Percentiles rank a stretch among this genome's conserved stretches.
Evolutionary conservation across 768 basidiomycete genomes (phyloP).

Genomic region (Auricularia sp.): DNA sequence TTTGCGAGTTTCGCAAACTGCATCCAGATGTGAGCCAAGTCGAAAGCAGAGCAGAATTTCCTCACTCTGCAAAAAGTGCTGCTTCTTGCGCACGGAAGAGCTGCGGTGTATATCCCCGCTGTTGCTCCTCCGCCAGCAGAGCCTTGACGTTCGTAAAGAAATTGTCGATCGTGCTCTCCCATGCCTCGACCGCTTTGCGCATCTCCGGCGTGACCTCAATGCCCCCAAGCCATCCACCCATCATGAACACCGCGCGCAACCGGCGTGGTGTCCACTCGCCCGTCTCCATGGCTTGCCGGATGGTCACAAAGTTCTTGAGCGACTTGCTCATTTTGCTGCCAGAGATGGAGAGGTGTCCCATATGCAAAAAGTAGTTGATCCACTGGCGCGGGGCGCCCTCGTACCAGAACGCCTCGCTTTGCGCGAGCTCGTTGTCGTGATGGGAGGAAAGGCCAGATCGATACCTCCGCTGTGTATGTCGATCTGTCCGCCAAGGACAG

Average conservation of each 20-base stretch:
- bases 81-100: not conserved
- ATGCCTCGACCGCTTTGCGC: slow-evolving; percentile 7
- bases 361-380: slow-evolving; percentile 99
- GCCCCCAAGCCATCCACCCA: not conserved
- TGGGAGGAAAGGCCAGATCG: slow-evolving; percentile 98
- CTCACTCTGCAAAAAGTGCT: slow-evolving; percentile 39
- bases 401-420: slow-evolving; percentile 60
- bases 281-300: slow-evolving; percentile 28
- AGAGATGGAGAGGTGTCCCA: slow-evolving; percentile 95
- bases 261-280: slow-evolving; percentile 1
- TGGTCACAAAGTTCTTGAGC: slow-evolving; percentile 97
- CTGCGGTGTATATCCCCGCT: slow-evolving; percentile 50
- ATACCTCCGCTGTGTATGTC: slow-evolving; percentile 98
- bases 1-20: slow-evolving; percentile 68
- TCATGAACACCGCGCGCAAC: not conserved
- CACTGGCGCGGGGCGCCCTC: slow-evolving; percentile 40
- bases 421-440: slow-evolving; percentile 98
- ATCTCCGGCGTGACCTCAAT: slow-evolving; percentile 1
- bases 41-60: slow-evolving; percentile 42
- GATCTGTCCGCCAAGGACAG: slow-evolving; percentile 80
- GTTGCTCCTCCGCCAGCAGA: slow-evolving; percentile 46
- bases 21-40: not conserved
- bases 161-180: slow-evolving; percentile 45
- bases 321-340: slow-evolving; percentile 99
- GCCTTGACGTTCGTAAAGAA: slow-evolving; percentile 89